Evolutionary conservation across 2,329 filamentous ascomycete genomes (phyloP).

Genomic region (Truncatella angustata): DNA sequence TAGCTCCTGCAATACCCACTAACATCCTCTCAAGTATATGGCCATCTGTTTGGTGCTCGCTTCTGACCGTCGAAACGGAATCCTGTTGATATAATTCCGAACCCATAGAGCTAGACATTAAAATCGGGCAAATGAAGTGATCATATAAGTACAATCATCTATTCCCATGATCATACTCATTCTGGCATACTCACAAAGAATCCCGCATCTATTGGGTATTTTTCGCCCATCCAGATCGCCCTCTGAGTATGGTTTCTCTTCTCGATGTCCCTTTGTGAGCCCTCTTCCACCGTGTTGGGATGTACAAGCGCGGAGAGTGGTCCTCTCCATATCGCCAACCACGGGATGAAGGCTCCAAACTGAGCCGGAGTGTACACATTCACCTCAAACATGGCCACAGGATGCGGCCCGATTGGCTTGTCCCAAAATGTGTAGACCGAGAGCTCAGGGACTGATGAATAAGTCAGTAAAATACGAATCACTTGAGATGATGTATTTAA

Average conservation of each 20-base stretch:
- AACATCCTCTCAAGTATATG: no score
- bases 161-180: no score
- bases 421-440: conserved; percentile 80
- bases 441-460: conserved; percentile 70
- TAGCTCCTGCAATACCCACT: no score
- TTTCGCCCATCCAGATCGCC: conserved; percentile 74
- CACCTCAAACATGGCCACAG: conserved; percentile 88
- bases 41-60: no score
- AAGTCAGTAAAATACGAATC: not conserved
- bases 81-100: no score
- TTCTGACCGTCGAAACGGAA: no score
- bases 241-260: conserved; percentile 62
- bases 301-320: conserved; percentile 78
- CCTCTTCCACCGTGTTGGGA: conserved; percentile 63
- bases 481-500: not conserved
- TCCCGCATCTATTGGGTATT: conserved; percentile 57
- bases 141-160: no score
- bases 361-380: conserved; percentile 82
- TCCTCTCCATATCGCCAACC: conserved; percentile 79
- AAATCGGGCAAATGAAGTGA: no score
- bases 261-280: conserved; percentile 29
- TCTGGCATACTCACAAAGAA: conserved; percentile 36
- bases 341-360: conserved; percentile 85
- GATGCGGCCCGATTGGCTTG: conserved; percentile 76
- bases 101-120: no score